phyloP scores from a whole-genome alignment of 2,329 filamentous ascomycete genomes.

The Chaetothyriales sp. region DNA sequence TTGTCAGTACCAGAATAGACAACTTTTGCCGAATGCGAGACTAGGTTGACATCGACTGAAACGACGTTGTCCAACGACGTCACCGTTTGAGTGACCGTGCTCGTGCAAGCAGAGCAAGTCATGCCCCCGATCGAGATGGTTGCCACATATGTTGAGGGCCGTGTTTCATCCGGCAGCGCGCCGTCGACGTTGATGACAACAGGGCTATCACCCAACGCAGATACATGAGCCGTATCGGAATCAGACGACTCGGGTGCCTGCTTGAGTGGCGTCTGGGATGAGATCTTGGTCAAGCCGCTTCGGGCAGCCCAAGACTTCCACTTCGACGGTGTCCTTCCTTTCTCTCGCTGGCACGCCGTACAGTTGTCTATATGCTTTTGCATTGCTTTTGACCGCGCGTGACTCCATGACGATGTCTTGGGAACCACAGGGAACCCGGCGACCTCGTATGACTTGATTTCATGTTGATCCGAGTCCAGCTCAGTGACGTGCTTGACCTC shows the following conservation, averaged over 20 bases:
- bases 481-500: slow-evolving; percentile 34
- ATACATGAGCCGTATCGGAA: neutral
- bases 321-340: slow-evolving; percentile 16
- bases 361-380: slow-evolving; percentile 37
- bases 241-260: neutral
- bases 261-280: neutral
- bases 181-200: slow-evolving; percentile 6
- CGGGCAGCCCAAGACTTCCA: slow-evolving; percentile 10
- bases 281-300: neutral
- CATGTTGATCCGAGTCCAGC: slow-evolving; percentile 21
- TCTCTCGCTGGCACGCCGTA: slow-evolving; percentile 34
- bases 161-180: neutral
- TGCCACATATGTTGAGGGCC: slow-evolving; percentile 6
- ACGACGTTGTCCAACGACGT: slow-evolving; percentile 45
- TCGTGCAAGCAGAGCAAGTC: slow-evolving; percentile 58
- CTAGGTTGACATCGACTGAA: slow-evolving; percentile 48
- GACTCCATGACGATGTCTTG: slow-evolving; percentile 4
- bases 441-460: slow-evolving; percentile 26
- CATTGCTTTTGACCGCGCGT: slow-evolving; percentile 14
- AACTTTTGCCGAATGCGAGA: slow-evolving; percentile 53
- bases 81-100: slow-evolving; percentile 48
- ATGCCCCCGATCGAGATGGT: slow-evolving; percentile 50
- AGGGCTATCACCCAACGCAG: neutral
- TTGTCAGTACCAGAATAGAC: slow-evolving; percentile 39
- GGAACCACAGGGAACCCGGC: slow-evolving; percentile 5